Conservation (phyloP, 108 stramenopile genomes). For the Aurantiochytrium sp. region DNA sequence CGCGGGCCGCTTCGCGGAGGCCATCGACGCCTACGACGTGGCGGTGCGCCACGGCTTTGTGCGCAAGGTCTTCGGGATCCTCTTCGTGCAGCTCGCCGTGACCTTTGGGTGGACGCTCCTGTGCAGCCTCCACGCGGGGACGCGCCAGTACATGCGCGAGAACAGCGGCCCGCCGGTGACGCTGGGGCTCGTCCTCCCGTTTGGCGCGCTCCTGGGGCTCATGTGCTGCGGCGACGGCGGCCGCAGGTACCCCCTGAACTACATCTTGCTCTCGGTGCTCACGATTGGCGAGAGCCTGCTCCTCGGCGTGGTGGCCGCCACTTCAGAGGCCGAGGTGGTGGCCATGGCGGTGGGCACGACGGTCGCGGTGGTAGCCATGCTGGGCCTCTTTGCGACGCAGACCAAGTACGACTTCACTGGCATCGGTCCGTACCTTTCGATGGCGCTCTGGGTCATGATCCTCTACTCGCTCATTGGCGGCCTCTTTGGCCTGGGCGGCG, state of each 20-base stretch:
- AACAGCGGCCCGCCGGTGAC: neutral
- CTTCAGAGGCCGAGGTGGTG: neutral
- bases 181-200: neutral
- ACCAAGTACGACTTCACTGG: slow-evolving; percentile 83
- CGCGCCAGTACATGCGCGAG: neutral
- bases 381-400: slow-evolving; percentile 65
- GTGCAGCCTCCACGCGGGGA: neutral
- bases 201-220: neutral
- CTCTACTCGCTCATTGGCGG: slow-evolving; percentile 36
- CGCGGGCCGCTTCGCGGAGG: neutral
- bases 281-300: neutral
- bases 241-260: neutral
- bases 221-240: neutral
- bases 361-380: neutral
- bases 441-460: slow-evolving; percentile 26
- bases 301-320: neutral
- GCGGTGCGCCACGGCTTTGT: slow-evolving; percentile 7
- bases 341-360: slow-evolving; percentile 15
- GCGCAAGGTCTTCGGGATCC: neutral
- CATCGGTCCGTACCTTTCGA: slow-evolving; percentile 63
- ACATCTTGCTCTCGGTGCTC: neutral
- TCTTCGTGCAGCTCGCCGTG: slow-evolving; percentile 8
- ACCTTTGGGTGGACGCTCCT: neutral
- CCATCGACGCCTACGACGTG: slow-evolving; percentile 6
- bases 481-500: slow-evolving; percentile 23